Base-by-base conservation (phyloP, 2,329 filamentous ascomycete genomes). In the Cryphonectria parasitica region DNA sequence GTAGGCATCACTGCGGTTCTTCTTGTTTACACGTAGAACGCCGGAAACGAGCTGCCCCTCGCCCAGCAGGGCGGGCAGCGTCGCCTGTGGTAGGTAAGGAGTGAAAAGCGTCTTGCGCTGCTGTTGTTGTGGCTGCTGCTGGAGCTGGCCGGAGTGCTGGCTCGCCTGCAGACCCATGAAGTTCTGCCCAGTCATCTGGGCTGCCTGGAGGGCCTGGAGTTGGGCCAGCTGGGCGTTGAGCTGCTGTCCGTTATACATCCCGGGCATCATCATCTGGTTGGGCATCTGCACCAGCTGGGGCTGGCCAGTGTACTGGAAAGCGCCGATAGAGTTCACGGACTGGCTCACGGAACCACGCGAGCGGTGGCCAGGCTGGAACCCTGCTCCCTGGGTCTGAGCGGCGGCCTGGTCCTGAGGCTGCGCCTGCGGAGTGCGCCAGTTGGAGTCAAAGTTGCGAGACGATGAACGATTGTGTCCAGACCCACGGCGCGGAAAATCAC, bases 101-200 rank as follows among this genome's bases (percentile, higher is more conserved):
- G 96, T 98, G 84, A 99, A 99, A 31, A 99, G 89, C 1, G 96
- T 99, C 88, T 99, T 99, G 79, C 96, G 91, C 84, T 97, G 95
- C 79, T 97, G 94, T 78, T 96, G 92, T 74, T 92, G 90, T 75
- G 95, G 92, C 74, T 91, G 89, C 75, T 90, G 89, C 79, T 83
- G 89, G 80, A 88, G 77, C 74, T 87, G 89, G 56, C 89, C 89
- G 67, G 89, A 90, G 77, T 95, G 92, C 80, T 97, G 93, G 77
- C 90, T 92, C 58, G 86, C 84, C 77, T 88, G 86, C 45, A 91
- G 84, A 71, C 89, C 87, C 78, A 92, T 89, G 77, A 95, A 87
- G 74, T 89, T 88, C 78, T 95, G 92, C 25, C 91, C 90, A 76
- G 89, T 91, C 84, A 97, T 88, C 80, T 95, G 93, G 64, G 93